A percentile compares a stretch with the other conserved stretches of the same genome.
Conservation (phyloP, 257 asterid genomes). For the Plantago ovata region DNA sequence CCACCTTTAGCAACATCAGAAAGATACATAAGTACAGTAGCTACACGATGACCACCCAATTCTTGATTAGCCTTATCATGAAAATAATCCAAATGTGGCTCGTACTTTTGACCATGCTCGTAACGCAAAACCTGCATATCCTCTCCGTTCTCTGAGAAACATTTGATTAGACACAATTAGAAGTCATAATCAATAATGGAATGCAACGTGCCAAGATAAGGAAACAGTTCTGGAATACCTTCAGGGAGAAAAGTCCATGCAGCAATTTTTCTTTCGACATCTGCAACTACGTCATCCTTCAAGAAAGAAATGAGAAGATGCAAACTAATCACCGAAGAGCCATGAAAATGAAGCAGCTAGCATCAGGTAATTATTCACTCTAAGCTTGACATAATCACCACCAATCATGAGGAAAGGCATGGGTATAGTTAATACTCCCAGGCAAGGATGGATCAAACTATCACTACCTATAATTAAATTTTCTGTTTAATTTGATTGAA, state of each 20-base stretch:
- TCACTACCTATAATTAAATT: too few species aligned
- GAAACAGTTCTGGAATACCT: constrained; percentile 33
- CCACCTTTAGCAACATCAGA: constrained; percentile 62
- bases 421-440: too few species aligned
- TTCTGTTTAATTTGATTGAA: too few species aligned
- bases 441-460: too few species aligned
- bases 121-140: constrained; percentile 55
- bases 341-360: neutral
- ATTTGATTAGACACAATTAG: constrained; percentile 1
- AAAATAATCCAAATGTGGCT: constrained; percentile 62
- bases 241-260: constrained; percentile 73
- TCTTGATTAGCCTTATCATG: constrained; percentile 39
- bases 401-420: too few species aligned
- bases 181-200: neutral
- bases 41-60: constrained; percentile 60
- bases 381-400: too few species aligned
- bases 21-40: constrained; percentile 75
- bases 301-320: neutral
- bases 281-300: constrained; percentile 54
- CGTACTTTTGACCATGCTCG: constrained; percentile 58
- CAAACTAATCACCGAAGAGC: neutral
- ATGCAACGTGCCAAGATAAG: neutral
- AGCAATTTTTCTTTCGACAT: constrained; percentile 60
- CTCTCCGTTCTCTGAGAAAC: constrained; percentile 57
- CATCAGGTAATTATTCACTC: neutral